These are phyloP conservation scores for Pleurotus salmoneostramineus DNA, from an alignment of 768 basidiomycete genomes.

Conservation along the genomic window DNA sequence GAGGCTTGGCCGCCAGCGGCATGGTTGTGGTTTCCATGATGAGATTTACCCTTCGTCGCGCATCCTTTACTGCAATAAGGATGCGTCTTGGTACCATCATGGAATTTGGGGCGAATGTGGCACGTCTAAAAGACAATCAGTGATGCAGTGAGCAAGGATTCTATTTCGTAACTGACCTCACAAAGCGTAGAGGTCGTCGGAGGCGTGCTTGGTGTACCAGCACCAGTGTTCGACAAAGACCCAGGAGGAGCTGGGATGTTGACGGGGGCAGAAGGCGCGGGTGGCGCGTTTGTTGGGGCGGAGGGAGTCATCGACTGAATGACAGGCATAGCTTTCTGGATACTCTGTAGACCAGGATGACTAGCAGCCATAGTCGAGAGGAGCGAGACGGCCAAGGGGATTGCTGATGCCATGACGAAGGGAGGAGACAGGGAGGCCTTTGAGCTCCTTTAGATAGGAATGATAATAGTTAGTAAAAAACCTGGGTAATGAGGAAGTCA, in stretches of 20 bases:
- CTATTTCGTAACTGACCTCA: slow-evolving; percentile 35
- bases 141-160: slow-evolving; percentile 4
- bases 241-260: background rate
- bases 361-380: slow-evolving; percentile 33
- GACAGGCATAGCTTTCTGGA: slow-evolving; percentile 14
- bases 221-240: slow-evolving; percentile 9
- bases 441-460: background rate
- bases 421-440: background rate
- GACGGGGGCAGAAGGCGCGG: slow-evolving; percentile 16
- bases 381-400: slow-evolving; percentile 42
- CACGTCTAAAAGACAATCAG: slow-evolving; percentile 37
- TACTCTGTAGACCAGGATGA: slow-evolving; percentile 30
- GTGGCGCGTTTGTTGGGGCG: slow-evolving; percentile 14
- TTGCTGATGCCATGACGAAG: slow-evolving; percentile 34
- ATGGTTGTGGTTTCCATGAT: slow-evolving; percentile 11
- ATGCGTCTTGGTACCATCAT: slow-evolving; percentile 52
- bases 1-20: slow-evolving; percentile 13
- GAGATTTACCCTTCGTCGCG: slow-evolving; percentile 38
- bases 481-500: background rate
- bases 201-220: slow-evolving; percentile 16
- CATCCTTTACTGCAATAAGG: slow-evolving; percentile 59
- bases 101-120: slow-evolving; percentile 50
- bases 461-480: slow-evolving; percentile 4
- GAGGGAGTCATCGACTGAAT: background rate
- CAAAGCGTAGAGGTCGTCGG: slow-evolving; percentile 38